Evolutionary conservation across 164 flowering plant genomes (phyloP), one percentile per base, ranked within the genome.

Genomic region (Brasenia schreberi): DNA sequence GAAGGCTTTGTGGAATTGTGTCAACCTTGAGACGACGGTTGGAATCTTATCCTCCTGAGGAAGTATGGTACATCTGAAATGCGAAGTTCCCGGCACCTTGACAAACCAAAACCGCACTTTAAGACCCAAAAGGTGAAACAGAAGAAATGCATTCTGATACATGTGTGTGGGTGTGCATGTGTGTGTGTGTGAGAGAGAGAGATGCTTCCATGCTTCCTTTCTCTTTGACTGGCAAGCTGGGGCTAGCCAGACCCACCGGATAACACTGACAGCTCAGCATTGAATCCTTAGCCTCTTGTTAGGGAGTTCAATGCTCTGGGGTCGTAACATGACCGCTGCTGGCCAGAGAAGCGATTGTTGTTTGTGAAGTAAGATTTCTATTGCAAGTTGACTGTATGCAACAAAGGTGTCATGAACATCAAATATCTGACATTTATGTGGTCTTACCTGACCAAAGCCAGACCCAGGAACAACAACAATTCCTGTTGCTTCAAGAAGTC

Each of bases 31-130:
- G 27, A 92, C 84, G 23, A 95, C 67, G 0, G 96, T 96, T 7
- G 97, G 96, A 67, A 95, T 95, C 84, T 87, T 92, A 12, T 95
- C 97, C 78, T 95, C 99, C 67, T 87, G 97, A 17, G 97, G 99
- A 65, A 95, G 79, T 72, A 95, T 92, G 18, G 97, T 95, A 81
- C 94, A 92, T 75, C 99, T 80, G 62, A 95, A 74, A 71, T 95
- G 99, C 97, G 97, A 95, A 4, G 97, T 95, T 18, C 97, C 97
- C 5, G 96, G 96, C 44, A 87, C 94, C 99, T 94, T 12, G 63
- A 61, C 63, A 61, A 18, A 61, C 16, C 56, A 14, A 49, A 49
- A 49, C 56, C 56, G 56, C 10, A 49, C 12, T 49, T 49, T 49
- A 33, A 33, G 39, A 2, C 56, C 56, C 10, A n/a, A n/a, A n/a